These are phyloP conservation scores for Solanum clarkiae DNA, from an alignment of 257 asterid species.

Conservation along the genomic window DNA sequence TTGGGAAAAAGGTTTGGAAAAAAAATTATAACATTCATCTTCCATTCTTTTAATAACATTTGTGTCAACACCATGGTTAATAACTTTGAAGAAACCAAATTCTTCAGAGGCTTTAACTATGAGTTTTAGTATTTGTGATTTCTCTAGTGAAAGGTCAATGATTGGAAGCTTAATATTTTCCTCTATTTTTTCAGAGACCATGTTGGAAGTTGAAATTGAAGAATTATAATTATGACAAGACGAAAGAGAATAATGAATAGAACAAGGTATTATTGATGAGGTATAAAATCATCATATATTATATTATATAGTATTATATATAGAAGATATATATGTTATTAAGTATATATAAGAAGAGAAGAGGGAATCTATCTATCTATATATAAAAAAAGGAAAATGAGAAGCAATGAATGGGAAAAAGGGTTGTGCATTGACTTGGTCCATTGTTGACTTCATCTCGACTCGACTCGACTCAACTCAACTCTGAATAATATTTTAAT, in stretches of 20 bases:
- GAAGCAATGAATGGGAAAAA: neutral
- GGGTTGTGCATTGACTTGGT: neutral
- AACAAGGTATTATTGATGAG: neutral
- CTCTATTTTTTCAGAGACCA: neutral
- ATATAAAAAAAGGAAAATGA: neutral
- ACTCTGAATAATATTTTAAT: neutral
- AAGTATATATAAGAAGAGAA: neutral
- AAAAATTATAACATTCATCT: slow-evolving; percentile 39
- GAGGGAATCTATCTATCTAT: neutral
- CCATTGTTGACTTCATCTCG: neutral
- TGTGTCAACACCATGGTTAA: slow-evolving; percentile 52
- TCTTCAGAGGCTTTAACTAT: slow-evolving; percentile 61
- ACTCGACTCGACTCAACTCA: too few species aligned
- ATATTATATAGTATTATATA: neutral
- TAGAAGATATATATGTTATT: neutral
- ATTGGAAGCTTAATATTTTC: slow-evolving; percentile 25
- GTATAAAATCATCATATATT: neutral
- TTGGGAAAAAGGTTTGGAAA: slow-evolving; percentile 35
- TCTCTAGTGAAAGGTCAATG: slow-evolving; percentile 35
- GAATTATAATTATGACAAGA: neutral
- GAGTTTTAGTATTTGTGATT: slow-evolving; percentile 20
- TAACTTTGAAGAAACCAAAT: slow-evolving; percentile 67
- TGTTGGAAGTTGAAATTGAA: neutral
- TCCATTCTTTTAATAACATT: slow-evolving; percentile 34
- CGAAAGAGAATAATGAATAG: neutral